phyloP scores from a whole-genome alignment of 1,284 basidiomycete species.

The Papiliotrema nemorosa region DNA sequence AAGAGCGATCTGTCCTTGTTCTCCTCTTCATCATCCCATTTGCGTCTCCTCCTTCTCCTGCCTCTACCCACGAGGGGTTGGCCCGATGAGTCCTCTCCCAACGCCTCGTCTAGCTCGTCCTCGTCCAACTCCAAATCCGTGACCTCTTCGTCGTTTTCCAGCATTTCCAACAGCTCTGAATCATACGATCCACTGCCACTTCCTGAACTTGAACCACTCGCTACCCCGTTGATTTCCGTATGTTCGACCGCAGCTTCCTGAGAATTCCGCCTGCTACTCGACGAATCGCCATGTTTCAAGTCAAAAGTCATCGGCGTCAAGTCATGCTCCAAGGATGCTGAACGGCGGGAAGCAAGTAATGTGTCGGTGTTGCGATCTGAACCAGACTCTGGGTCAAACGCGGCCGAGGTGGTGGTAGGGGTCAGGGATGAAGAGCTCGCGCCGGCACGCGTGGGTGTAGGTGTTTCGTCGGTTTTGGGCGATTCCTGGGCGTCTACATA shows the following conservation, averaged over 20 bases:
- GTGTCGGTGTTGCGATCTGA: not conserved
- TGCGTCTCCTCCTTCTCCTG: constrained; percentile 13
- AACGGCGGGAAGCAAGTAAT: too few species aligned
- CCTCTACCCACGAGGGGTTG: constrained; percentile 19
- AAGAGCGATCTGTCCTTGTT: constrained; percentile 21
- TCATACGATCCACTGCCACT: not conserved
- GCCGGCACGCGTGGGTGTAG: not conserved
- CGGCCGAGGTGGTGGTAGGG: not conserved
- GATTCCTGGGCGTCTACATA: not conserved
- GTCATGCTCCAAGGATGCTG: too few species aligned
- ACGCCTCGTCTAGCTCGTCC: constrained; percentile 18
- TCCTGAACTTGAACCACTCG: not conserved
- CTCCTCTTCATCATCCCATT: constrained; percentile 20
- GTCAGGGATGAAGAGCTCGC: not conserved
- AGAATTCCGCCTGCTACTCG: too few species aligned
- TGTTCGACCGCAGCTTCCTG: not conserved
- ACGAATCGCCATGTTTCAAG: too few species aligned
- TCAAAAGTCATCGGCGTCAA: too few species aligned
- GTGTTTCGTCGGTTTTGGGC: not conserved
- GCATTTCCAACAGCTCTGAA: constrained; percentile 18
- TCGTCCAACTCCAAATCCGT: constrained; percentile 14
- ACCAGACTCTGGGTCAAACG: not conserved
- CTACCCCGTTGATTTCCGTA: not conserved
- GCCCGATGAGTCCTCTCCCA: constrained; percentile 14
- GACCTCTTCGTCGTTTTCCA: constrained; percentile 23